phyloP scores from a whole-genome alignment of 345 rosid genomes.

The Clausena lansium region DNA sequence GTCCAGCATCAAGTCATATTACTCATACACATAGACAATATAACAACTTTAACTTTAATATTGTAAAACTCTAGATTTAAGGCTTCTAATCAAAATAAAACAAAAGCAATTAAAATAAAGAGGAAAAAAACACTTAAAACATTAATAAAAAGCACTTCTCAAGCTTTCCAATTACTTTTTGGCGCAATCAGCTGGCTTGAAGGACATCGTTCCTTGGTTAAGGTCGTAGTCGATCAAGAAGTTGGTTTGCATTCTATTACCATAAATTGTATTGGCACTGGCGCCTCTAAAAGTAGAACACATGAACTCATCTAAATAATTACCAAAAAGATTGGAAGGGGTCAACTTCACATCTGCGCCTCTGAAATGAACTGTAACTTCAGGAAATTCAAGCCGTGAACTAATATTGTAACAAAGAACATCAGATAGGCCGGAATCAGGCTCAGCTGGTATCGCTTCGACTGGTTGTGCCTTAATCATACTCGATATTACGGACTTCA shows the following conservation, averaged over 20 bases:
- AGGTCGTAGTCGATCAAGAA: slow-evolving; percentile 53
- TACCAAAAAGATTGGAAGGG: slow-evolving; percentile 31
- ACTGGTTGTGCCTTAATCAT: slow-evolving; percentile 15
- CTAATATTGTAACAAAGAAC: slow-evolving; percentile 32
- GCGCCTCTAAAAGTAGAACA: slow-evolving; percentile 35
- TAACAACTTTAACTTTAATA: too few relatives aligned
- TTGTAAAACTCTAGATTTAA: too few relatives aligned
- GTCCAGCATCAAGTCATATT: slow-evolving; percentile 51
- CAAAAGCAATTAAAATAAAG: too few relatives aligned
- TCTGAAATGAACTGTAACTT: slow-evolving; percentile 33
- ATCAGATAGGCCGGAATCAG: slow-evolving; percentile 19
- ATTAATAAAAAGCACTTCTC: too few relatives aligned
- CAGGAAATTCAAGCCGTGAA: slow-evolving; percentile 24
- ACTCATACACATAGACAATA: too few relatives aligned
- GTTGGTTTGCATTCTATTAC: slow-evolving; percentile 46
- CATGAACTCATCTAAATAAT: not conserved
- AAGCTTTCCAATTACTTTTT: not conserved
- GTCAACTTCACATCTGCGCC: slow-evolving; percentile 38
- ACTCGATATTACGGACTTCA: slow-evolving; percentile 19
- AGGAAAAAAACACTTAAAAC: too few relatives aligned
- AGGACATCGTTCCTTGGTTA: slow-evolving; percentile 27
- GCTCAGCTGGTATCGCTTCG: not conserved
- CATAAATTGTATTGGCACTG: slow-evolving; percentile 23
- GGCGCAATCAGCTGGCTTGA: slow-evolving; percentile 46
- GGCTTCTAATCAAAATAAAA: too few relatives aligned